These are phyloP conservation scores for Lepraria neglecta DNA, from an alignment of 495 filamentous ascomycete species.

Conservation along the genomic window DNA sequence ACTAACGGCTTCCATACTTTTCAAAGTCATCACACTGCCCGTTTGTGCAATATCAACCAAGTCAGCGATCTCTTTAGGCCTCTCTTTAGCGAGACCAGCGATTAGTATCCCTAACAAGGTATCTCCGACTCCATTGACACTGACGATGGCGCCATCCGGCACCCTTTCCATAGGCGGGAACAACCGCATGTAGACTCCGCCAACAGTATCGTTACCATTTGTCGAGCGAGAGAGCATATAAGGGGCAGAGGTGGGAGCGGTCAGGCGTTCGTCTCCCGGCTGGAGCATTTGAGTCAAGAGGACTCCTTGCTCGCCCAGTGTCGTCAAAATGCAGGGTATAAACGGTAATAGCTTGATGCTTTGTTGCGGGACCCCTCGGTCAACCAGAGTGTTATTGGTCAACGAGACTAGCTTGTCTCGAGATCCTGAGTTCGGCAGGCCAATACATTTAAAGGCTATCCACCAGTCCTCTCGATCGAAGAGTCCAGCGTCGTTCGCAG, in stretches of 20 bases:
- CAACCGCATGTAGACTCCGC: constrained; percentile 78
- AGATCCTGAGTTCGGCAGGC: constrained; percentile 49
- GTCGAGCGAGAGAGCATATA: constrained; percentile 60
- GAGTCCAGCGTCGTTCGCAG: constrained; percentile 55
- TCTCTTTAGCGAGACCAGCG: constrained; percentile 51
- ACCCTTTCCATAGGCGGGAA: constrained; percentile 65
- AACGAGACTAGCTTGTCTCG: constrained; percentile 57
- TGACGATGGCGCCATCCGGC: constrained; percentile 56
- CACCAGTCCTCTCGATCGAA: constrained; percentile 73
- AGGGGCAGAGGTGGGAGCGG: constrained; percentile 50
- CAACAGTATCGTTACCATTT: constrained; percentile 47
- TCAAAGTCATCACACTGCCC: constrained; percentile 70
- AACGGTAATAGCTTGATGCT: constrained; percentile 80
- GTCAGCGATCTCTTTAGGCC: constrained; percentile 34
- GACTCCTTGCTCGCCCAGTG: constrained; percentile 73
- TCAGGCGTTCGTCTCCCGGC: constrained; percentile 57
- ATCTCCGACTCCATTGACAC: constrained; percentile 92
- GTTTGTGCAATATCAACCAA: constrained; percentile 53
- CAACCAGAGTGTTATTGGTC: constrained; percentile 57
- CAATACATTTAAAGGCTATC: constrained; percentile 66
- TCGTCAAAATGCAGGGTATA: constrained; percentile 76
- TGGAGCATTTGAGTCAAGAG: constrained; percentile 65
- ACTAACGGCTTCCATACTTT: constrained; percentile 65
- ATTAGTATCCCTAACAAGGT: constrained; percentile 80
- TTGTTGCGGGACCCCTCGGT: constrained; percentile 75